Conservation (phyloP, 768 basidiomycete species). For the Boletus insuetus region DNA sequence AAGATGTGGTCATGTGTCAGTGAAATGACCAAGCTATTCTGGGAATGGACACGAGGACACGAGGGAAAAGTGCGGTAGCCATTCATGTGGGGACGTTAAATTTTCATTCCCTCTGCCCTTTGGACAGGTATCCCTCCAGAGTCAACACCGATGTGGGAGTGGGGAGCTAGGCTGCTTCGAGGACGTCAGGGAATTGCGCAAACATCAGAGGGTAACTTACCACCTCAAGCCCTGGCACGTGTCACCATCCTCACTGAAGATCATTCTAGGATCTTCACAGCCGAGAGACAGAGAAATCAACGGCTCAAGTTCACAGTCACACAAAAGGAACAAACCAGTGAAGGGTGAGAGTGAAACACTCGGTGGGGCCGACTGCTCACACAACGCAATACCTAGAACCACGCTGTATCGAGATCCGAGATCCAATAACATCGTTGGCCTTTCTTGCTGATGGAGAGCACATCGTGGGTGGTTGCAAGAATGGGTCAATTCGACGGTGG, state of each 20-base stretch:
- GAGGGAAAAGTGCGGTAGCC: too few relatives aligned
- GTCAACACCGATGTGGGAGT: background rate
- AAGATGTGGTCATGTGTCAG: too few relatives aligned
- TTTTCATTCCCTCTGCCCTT: too few relatives aligned
- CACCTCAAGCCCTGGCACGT: too few relatives aligned
- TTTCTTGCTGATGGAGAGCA: constrained; percentile 10
- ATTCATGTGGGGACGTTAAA: too few relatives aligned
- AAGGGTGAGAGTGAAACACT: background rate
- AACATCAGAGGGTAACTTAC: background rate
- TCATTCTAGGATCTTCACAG: background rate
- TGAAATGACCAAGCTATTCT: too few relatives aligned
- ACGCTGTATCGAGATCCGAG: background rate
- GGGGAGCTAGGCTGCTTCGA: too few relatives aligned
- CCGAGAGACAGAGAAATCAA: background rate
- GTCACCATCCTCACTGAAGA: background rate
- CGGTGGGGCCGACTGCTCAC: background rate
- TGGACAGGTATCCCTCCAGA: background rate
- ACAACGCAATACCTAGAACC: background rate
- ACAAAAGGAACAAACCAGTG: background rate
- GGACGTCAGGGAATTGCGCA: background rate
- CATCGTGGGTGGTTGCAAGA: constrained; percentile 1
- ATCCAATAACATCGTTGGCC: background rate
- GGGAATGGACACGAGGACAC: too few relatives aligned
- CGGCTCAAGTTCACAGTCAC: background rate
- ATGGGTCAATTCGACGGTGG: constrained; percentile 10